Conservation (phyloP, 2,329 filamentous ascomycete species). For the Triangularia verruculosa region DNA sequence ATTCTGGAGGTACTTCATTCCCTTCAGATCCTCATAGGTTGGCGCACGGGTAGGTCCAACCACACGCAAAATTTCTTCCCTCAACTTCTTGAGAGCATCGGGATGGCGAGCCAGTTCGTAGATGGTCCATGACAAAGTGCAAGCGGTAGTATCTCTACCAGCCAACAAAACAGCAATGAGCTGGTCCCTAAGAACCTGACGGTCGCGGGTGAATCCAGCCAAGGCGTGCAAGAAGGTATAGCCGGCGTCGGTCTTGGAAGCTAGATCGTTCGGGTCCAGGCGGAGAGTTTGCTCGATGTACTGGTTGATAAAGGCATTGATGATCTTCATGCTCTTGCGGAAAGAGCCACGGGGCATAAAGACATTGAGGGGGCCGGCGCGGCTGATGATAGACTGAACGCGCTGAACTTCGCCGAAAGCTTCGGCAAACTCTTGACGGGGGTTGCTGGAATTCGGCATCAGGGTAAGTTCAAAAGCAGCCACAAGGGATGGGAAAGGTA, state of each 20-base stretch:
- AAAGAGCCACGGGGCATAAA: slow-evolving; percentile 65
- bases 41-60: slow-evolving; percentile 63
- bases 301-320: slow-evolving; percentile 73
- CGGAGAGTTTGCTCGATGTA: slow-evolving; percentile 74
- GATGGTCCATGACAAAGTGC: slow-evolving; percentile 74
- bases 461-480: neutral
- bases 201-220: slow-evolving; percentile 72
- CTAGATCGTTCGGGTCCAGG: slow-evolving; percentile 68
- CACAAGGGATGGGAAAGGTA: neutral
- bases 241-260: slow-evolving; percentile 64
- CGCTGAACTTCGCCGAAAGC: slow-evolving; percentile 78
- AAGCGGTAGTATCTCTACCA: slow-evolving; percentile 83
- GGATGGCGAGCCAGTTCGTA: slow-evolving; percentile 78
- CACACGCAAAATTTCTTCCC: slow-evolving; percentile 65
- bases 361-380: slow-evolving; percentile 60
- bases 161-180: slow-evolving; percentile 79
- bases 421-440: slow-evolving; percentile 67
- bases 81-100: slow-evolving; percentile 62
- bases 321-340: slow-evolving; percentile 59
- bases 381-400: slow-evolving; percentile 65
- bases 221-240: slow-evolving; percentile 89
- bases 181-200: slow-evolving; percentile 75
- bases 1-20: slow-evolving; percentile 77
- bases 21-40: slow-evolving; percentile 78
- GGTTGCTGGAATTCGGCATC: slow-evolving; percentile 43